Percentiles rank a stretch among this genome's conserved stretches.
These are phyloP conservation scores for Cordyceps javanica DNA, from an alignment of 2,329 filamentous ascomycete genomes.

Conservation along the genomic window DNA sequence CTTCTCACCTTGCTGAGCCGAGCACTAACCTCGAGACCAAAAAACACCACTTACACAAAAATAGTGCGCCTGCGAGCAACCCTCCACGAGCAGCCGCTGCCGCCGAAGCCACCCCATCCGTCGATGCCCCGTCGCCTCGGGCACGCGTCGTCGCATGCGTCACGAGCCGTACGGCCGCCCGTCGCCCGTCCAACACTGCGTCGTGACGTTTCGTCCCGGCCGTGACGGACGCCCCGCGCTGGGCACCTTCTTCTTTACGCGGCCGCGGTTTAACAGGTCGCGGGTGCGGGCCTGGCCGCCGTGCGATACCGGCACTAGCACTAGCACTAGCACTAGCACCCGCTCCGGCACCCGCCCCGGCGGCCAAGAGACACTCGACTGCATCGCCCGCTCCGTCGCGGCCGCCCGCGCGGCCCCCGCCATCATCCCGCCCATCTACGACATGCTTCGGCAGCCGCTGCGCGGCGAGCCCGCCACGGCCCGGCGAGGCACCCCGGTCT, in stretches of 20 bases:
- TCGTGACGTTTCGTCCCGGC: conserved; percentile 1
- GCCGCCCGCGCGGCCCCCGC: background rate
- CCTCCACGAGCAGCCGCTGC: background rate
- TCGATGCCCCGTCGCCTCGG: background rate
- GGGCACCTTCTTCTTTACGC: background rate
- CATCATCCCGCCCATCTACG: conserved; percentile 4
- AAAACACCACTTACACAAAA: background rate
- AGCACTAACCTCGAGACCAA: no score
- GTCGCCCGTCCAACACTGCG: conserved; percentile 3
- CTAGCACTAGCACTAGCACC: background rate
- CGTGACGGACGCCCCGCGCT: conserved; percentile 6
- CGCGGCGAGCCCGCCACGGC: background rate
- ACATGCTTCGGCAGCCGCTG: background rate
- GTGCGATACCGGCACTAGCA: no score
- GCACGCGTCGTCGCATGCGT: background rate
- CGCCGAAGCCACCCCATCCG: conserved; percentile 3
- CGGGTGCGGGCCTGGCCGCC: no score
- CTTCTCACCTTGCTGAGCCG: no score
- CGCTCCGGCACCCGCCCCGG: background rate
- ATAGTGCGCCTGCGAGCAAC: background rate
- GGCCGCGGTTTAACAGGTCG: background rate
- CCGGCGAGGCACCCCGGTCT: background rate
- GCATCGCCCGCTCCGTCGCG: conserved; percentile 2
- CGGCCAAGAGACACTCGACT: conserved; percentile 1
- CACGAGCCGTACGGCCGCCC: conserved; percentile 2